Base-by-base conservation (phyloP, 75 land plant genomes). In the Pinus taeda region DNA sequence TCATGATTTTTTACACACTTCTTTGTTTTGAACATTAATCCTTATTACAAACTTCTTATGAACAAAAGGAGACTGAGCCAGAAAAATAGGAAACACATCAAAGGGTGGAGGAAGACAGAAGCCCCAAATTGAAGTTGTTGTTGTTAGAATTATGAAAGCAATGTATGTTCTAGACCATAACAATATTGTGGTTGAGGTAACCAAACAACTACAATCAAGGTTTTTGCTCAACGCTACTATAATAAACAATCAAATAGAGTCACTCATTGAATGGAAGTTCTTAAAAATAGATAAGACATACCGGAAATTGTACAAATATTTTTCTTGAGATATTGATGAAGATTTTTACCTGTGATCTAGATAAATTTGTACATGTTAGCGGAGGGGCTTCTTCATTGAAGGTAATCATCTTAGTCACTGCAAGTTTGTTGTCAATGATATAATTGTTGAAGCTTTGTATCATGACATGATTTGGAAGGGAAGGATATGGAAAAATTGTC, bases 121-220 rank as follows among this genome's bases (percentile, higher is more conserved):
- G 70, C 99, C 99, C 4, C 98, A 96, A 83, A 94, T 96, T 61
- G 99, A 96, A 74, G 99, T 98, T 65, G 99, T 98, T 14, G 94
- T 96, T 57, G 98, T 96, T 30, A 87, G 99, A 79, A 94, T 96
- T 63, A 96, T 96, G 99, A 96, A 96, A 76, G 87, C 99, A 15
- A 90, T 97, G 78, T 76, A 87, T 36, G 86, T 92, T 1, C 67
- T 96, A 33, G 98, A 94, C 82, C 99, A 94, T 74, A 96, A 94
- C 77, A 94, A 90, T 74, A 86, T 96, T 59, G 90, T 96, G 5
- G 74, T 95, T 26, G 99, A 96, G 88, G 98, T 96, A n/a, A 94
- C 98, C 18, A 92, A 90, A 78, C 99, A 96, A 81, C 80, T 94
- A 81, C 99, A 94, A 78, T 83, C 95, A 26, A 88, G 98, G 24